Evolutionary conservation across 805 yeast species (phyloP).

Genomic region (Wickerhamiella alocasiicola): DNA sequence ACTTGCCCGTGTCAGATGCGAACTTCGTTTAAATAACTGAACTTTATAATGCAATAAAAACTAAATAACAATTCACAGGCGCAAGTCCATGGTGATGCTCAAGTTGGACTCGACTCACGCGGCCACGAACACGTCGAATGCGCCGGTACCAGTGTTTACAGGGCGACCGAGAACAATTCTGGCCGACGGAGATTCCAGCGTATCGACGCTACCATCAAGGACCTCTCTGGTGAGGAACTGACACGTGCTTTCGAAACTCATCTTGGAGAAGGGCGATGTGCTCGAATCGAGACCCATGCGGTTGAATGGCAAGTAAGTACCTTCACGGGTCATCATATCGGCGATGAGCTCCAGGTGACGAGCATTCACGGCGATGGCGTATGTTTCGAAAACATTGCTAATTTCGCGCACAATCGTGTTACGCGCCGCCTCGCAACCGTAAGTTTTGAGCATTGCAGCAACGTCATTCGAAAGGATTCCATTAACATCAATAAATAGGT

Average conservation of each 20-base stretch:
- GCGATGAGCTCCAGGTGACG: constrained; percentile 96
- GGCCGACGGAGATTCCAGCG: constrained; percentile 83
- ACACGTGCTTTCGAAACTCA: constrained; percentile 98
- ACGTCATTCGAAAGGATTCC: constrained; percentile 86
- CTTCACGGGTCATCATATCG: constrained; percentile 99
- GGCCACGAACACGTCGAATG: constrained; percentile 73
- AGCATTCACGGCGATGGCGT: constrained; percentile 83
- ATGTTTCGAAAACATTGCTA: constrained; percentile 87
- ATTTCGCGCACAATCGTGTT: constrained; percentile 94
- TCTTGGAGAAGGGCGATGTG: constrained; percentile 93
- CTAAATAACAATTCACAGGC: no score
- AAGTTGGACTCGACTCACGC: no score
- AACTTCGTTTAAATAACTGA: no score
- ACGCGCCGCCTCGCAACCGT: constrained; percentile 99
- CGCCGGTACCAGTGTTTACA: constrained; percentile 88
- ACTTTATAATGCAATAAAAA: no score
- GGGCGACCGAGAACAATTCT: constrained; percentile 85
- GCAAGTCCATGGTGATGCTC: no score
- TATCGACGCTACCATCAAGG: constrained; percentile 79
- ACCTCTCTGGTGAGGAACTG: constrained; percentile 95
- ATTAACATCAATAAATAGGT: constrained; percentile 81
- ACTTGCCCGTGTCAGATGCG: no score
- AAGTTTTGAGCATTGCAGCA: constrained; percentile 74
- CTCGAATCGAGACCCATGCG: constrained; percentile 97
- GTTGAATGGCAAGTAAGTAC: constrained; percentile 89